A percentile compares a stretch with the other conserved stretches of the same genome.
Conservation (phyloP, 495 filamentous ascomycete species). For the Tetracladium marchalianum region DNA sequence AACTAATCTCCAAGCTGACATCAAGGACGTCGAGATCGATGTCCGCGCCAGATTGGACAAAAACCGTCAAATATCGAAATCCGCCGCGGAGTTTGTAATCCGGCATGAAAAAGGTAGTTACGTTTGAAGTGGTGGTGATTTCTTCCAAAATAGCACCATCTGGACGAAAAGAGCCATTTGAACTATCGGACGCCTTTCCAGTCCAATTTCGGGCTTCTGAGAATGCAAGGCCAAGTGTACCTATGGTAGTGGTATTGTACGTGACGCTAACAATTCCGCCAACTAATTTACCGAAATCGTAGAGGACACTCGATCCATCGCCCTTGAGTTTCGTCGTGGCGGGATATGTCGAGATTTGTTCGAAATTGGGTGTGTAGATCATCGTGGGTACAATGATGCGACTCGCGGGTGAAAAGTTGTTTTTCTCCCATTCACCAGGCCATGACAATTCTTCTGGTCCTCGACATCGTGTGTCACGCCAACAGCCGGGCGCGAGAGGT, state of each 20-base stretch:
- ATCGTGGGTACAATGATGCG: constrained; percentile 37
- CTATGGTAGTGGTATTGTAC: constrained; percentile 34
- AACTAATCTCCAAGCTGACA: constrained; percentile 40
- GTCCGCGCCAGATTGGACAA: constrained; percentile 28
- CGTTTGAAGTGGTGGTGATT: constrained; percentile 33
- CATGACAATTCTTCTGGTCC: constrained; percentile 40
- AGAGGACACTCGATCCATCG: constrained; percentile 39
- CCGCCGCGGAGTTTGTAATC: constrained; percentile 45
- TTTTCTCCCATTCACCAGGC: constrained; percentile 47
- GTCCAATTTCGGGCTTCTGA: constrained; percentile 54
- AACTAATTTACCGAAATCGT: constrained; percentile 50
- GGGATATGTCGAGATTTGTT: constrained; percentile 18
- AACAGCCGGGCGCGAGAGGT: constrained; percentile 28
- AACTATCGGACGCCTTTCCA: constrained; percentile 48
- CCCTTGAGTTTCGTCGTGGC: constrained; percentile 26
- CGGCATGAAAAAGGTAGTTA: constrained; percentile 37
- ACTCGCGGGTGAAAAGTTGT: constrained; percentile 49
- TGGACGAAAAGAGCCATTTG: constrained; percentile 40
- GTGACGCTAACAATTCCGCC: constrained; percentile 44
- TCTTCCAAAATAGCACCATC: constrained; percentile 45
- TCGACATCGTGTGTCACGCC: constrained; percentile 45
- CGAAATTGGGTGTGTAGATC: background rate
- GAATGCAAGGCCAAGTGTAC: constrained; percentile 48
- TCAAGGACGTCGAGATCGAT: constrained; percentile 27
- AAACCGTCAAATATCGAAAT: constrained; percentile 50